Evolutionary conservation across 139 green algal species (phyloP).

Genomic region (Yamagishiella unicocca): DNA sequence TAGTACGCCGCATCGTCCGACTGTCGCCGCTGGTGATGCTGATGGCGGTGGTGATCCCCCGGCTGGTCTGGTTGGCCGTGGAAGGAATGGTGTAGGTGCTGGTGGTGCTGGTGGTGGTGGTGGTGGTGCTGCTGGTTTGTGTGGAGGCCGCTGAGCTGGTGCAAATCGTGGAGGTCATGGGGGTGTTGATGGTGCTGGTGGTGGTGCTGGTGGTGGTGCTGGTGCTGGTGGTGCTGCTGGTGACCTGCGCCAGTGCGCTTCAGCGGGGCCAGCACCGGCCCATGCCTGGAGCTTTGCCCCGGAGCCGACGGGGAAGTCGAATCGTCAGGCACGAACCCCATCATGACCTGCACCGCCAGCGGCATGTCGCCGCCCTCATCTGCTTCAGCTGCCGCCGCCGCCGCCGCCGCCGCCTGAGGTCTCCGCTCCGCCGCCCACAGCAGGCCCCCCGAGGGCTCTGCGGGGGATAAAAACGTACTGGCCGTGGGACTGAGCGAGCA

Average conservation of each 20-base stretch:
- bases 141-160: neutral
- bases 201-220: neutral
- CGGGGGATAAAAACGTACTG: neutral
- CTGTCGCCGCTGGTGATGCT: too few species aligned
- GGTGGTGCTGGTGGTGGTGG: neutral
- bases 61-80: neutral
- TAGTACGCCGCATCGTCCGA: neutral
- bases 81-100: neutral
- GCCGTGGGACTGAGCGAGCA: neutral
- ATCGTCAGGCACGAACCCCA: neutral
- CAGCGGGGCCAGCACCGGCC: too few species aligned
- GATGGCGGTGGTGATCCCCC: too few species aligned
- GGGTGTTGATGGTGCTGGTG: neutral
- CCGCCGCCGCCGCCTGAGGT: neutral
- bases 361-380: neutral
- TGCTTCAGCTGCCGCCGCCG: neutral
- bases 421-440: neutral
- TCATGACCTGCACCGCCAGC: constrained; percentile 25
- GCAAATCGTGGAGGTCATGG: neutral
- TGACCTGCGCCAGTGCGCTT: neutral
- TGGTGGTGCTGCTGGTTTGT: neutral
- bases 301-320: neutral
- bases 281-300: neutral
- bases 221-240: neutral
- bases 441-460: neutral